A percentile compares a stretch with the other conserved stretches of the same genome.
Evolutionary conservation across 2,329 filamentous ascomycete species (phyloP).

Genomic region (Epicoccum sorghinum): DNA sequence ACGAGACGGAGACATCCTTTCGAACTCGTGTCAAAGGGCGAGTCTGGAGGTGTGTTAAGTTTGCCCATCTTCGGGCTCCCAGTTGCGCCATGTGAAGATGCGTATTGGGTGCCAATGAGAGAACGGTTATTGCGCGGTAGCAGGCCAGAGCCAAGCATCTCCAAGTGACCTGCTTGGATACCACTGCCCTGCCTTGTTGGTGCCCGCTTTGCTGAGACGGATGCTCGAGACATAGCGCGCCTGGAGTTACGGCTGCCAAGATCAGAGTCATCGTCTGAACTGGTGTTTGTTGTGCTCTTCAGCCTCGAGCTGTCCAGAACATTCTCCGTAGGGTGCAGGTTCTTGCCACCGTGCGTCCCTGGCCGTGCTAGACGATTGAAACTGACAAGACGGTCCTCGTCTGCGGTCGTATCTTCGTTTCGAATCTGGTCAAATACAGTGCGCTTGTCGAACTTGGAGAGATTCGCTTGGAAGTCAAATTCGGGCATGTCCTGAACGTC

Average conservation of each 20-base stretch:
- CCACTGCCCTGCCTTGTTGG: constrained; percentile 50
- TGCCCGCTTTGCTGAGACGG: constrained; percentile 45
- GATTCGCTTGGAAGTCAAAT: constrained; percentile 88
- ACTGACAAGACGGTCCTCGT: constrained; percentile 86
- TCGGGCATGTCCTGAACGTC: constrained; percentile 93
- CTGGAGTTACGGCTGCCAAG: constrained; percentile 48
- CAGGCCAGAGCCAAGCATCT: constrained; percentile 39
- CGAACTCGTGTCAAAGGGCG: constrained; percentile 39
- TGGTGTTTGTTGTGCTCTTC: constrained; percentile 43
- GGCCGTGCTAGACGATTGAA: constrained; percentile 72
- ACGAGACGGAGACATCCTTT: constrained; percentile 56
- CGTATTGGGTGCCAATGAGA: constrained; percentile 41
- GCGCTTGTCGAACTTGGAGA: constrained; percentile 94
- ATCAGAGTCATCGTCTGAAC: constrained; percentile 47
- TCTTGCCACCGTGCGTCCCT: constrained; percentile 73
- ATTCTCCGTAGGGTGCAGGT: constrained; percentile 89
- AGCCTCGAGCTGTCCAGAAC: constrained; percentile 69
- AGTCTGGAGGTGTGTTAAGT: constrained; percentile 45
- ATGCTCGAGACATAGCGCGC: constrained; percentile 49
- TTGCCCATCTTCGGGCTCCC: constrained; percentile 43
- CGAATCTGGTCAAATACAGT: constrained; percentile 90
- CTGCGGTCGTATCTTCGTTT: constrained; percentile 85
- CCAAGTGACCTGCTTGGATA: constrained; percentile 44
- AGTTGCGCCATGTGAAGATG: constrained; percentile 45
- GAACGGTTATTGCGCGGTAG: constrained; percentile 40